Conservation (phyloP, 1,284 basidiomycete genomes). For the Trametes polyzona region DNA sequence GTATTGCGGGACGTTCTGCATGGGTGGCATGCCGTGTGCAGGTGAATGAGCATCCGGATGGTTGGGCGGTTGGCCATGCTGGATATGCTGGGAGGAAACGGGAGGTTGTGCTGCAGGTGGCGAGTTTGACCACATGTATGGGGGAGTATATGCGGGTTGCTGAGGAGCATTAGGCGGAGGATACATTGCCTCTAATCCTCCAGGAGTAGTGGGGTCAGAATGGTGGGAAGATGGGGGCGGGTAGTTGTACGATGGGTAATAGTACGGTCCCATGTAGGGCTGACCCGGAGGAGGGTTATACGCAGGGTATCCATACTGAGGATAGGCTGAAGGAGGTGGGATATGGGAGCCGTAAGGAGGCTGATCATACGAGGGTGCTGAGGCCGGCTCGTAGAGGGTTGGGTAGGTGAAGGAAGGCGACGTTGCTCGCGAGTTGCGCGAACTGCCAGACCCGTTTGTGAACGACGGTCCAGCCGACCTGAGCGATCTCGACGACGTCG, state of each 20-base stretch:
- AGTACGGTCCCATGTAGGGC: conserved; percentile 44
- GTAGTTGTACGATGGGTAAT: conserved; percentile 46
- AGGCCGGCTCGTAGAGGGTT: conserved; percentile 66
- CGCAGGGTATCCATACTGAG: conserved; percentile 38
- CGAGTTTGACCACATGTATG: conserved; percentile 39
- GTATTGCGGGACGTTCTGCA: conserved; percentile 38
- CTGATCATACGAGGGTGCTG: conserved; percentile 52
- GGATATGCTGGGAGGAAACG: conserved; percentile 36
- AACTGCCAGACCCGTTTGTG: conserved; percentile 58
- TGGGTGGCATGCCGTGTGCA: conserved; percentile 22
- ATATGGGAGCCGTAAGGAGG: conserved; percentile 41
- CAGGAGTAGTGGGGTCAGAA: conserved; percentile 40
- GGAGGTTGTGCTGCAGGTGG: conserved; percentile 40
- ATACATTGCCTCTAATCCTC: conserved; percentile 40
- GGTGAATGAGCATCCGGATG: conserved; percentile 21
- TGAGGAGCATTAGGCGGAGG: conserved; percentile 35
- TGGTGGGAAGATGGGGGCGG: conserved; percentile 38
- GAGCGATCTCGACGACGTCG: conserved; percentile 60
- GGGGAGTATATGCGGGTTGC: conserved; percentile 33
- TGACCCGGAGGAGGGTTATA: conserved; percentile 35
- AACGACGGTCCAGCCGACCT: conserved; percentile 54
- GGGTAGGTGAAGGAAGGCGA: conserved; percentile 77
- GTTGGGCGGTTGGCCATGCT: conserved; percentile 34
- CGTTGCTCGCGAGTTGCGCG: conserved; percentile 69
- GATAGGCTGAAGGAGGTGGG: conserved; percentile 39